A percentile compares a stretch with the other conserved stretches of the same genome.
These are phyloP conservation scores for Rhodocollybia butyracea DNA, from an alignment of 768 basidiomycete genomes.

Conservation along the genomic window DNA sequence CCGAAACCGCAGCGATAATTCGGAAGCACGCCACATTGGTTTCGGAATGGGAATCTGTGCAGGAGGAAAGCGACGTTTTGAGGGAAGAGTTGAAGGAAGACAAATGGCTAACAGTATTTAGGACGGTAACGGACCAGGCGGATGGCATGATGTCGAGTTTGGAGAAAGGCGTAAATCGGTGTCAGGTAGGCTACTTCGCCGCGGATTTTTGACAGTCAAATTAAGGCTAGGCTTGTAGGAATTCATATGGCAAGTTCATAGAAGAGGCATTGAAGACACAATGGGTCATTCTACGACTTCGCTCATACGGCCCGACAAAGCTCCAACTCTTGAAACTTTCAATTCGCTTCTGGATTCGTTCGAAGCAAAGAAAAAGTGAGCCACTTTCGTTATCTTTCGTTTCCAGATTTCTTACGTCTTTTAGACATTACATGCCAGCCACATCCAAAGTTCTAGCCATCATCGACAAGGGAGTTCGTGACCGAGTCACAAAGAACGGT, in stretches of 20 bases:
- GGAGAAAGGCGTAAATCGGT: slow-evolving; percentile 89
- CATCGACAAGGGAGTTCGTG: slow-evolving; percentile 90
- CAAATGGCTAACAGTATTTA: slow-evolving; percentile 94
- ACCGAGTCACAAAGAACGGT: slow-evolving; percentile 94
- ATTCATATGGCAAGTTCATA: slow-evolving; percentile 82
- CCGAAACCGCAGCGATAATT: slow-evolving; percentile 49
- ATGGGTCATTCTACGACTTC: slow-evolving; percentile 38
- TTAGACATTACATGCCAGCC: slow-evolving; percentile 91
- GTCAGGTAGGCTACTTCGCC: slow-evolving; percentile 58
- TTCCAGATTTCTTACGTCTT: slow-evolving; percentile 12
- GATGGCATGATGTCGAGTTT: slow-evolving; percentile 97
- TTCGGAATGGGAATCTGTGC: slow-evolving; percentile 78
- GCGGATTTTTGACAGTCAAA: neutral
- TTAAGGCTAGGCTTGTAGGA: slow-evolving; percentile 44
- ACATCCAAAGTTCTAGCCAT: slow-evolving; percentile 90
- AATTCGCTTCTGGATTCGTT: slow-evolving; percentile 69
- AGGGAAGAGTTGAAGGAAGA: slow-evolving; percentile 95
- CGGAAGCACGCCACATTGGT: slow-evolving; percentile 73
- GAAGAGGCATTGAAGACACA: slow-evolving; percentile 43
- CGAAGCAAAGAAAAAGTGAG: slow-evolving; percentile 85
- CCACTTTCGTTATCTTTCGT: slow-evolving; percentile 10
- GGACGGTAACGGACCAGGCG: slow-evolving; percentile 91
- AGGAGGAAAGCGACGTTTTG: slow-evolving; percentile 75
- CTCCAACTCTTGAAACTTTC: slow-evolving; percentile 60
- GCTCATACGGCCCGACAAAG: slow-evolving; percentile 48